These are phyloP conservation scores for Vitis amurensis DNA, from an alignment of 164 flowering plant species.

Conservation along the genomic window DNA sequence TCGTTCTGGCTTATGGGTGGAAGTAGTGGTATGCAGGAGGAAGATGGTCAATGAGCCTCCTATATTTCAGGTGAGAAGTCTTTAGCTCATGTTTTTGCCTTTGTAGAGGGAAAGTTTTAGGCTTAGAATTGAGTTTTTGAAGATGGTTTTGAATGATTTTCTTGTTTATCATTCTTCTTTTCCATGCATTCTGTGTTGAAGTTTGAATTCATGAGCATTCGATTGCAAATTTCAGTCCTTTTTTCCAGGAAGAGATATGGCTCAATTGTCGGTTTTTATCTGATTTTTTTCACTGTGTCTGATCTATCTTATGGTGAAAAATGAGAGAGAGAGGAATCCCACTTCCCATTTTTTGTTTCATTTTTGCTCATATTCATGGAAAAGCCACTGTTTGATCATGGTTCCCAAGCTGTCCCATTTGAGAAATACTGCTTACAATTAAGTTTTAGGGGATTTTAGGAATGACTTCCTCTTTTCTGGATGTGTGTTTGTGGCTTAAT, in stretches of 20 bases:
- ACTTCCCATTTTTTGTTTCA: conserved; percentile 3
- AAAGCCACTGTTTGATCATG: background rate
- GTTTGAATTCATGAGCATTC: too few relatives aligned
- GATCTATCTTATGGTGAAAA: background rate
- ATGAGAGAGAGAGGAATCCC: conserved; percentile 5
- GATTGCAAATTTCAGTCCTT: too few relatives aligned
- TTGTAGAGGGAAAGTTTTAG: too few relatives aligned
- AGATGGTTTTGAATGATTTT: background rate
- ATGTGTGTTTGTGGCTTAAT: background rate
- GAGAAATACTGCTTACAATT: too few relatives aligned
- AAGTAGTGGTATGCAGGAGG: conserved; percentile 14
- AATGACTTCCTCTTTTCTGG: background rate
- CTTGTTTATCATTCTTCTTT: too few relatives aligned
- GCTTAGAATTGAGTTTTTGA: background rate
- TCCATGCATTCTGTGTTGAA: too few relatives aligned
- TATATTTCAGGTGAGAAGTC: conserved; percentile 28
- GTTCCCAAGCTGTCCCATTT: conserved; percentile 1
- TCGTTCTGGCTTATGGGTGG: conserved; percentile 29
- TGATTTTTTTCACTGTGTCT: conserved; percentile 4
- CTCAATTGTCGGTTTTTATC: background rate
- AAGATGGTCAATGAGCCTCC: conserved; percentile 35
- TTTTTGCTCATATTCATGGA: conserved; percentile 11
- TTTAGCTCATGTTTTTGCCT: background rate
- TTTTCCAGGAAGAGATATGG: too few relatives aligned
- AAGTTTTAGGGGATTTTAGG: too few relatives aligned